phyloP scores from a whole-genome alignment of 1,284 basidiomycete genomes.

The Rhodotorula sp. region DNA sequence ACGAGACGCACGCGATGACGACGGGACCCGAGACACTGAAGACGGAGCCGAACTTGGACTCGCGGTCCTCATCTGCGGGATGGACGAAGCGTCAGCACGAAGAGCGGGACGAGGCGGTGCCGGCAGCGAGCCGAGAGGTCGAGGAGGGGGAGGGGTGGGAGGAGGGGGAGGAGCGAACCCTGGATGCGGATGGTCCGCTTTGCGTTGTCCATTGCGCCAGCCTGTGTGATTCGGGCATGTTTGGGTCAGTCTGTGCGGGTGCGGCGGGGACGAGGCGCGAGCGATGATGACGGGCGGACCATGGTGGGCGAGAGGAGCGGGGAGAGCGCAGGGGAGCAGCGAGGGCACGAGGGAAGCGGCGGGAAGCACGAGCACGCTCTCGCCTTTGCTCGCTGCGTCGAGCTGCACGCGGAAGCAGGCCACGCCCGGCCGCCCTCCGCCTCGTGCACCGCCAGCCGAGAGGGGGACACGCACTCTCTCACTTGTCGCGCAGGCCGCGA shows the following conservation, averaged over 20 bases:
- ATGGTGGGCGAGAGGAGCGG: conserved; percentile 1
- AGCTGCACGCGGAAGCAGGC: too few relatives aligned
- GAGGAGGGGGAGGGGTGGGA: background rate
- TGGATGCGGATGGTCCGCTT: conserved; percentile 72
- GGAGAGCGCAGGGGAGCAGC: background rate
- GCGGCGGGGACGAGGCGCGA: background rate
- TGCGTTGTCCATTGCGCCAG: conserved; percentile 87
- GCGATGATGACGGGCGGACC: conserved; percentile 10
- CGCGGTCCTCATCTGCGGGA: conserved; percentile 75
- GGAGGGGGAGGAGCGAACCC: conserved; percentile 50
- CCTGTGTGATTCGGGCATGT: conserved; percentile 47
- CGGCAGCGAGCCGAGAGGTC: background rate
- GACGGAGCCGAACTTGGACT: conserved; percentile 85
- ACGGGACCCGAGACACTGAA: conserved; percentile 95
- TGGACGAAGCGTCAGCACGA: background rate
- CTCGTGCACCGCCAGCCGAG: too few relatives aligned
- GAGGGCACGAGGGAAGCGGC: too few relatives aligned
- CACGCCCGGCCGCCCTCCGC: too few relatives aligned
- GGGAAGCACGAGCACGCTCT: too few relatives aligned
- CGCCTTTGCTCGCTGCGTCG: too few relatives aligned
- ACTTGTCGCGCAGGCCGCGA: too few relatives aligned
- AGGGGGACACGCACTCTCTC: too few relatives aligned
- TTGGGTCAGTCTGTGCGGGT: background rate
- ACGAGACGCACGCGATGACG: conserved; percentile 68
- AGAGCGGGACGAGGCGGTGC: background rate